Percentiles rank a stretch among this genome's conserved stretches.
Evolutionary conservation across 306 rosid species (phyloP).

Genomic region (Castanea crenata): DNA sequence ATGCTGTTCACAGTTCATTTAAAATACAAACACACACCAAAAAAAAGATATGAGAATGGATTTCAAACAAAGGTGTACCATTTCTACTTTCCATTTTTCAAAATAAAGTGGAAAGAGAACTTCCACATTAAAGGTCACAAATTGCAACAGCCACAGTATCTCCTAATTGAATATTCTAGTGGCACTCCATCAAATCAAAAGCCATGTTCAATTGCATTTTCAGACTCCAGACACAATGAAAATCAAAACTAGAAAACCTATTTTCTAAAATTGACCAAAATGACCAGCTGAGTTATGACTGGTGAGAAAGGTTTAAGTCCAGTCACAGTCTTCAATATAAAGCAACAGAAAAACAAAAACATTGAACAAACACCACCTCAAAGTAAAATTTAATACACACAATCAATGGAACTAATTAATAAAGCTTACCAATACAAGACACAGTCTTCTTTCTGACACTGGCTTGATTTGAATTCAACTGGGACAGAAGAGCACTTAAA

Average conservation of each 20-base stretch:
- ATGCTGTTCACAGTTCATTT: background rate
- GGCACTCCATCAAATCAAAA: background rate
- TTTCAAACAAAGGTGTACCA: background rate
- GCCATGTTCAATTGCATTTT: background rate
- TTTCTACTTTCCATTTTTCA: background rate
- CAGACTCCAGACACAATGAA: background rate
- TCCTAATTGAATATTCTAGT: background rate
- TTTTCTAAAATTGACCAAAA: background rate
- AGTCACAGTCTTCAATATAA: background rate
- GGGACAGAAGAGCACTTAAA: conserved; percentile 77
- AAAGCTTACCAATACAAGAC: conserved; percentile 75
- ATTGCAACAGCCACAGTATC: background rate
- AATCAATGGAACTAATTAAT: background rate
- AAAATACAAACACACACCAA: too few species aligned
- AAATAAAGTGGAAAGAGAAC: background rate
- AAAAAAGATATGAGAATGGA: background rate
- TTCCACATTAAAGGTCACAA: background rate
- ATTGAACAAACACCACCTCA: background rate
- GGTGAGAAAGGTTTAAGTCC: background rate
- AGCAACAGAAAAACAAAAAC: background rate
- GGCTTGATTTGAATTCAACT: conserved; percentile 86
- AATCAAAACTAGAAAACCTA: background rate
- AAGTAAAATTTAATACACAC: background rate
- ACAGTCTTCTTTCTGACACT: conserved; percentile 85
- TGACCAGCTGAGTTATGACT: background rate